phyloP scores from a whole-genome alignment of 805 yeast species.

The Metschnikowia sp. region DNA sequence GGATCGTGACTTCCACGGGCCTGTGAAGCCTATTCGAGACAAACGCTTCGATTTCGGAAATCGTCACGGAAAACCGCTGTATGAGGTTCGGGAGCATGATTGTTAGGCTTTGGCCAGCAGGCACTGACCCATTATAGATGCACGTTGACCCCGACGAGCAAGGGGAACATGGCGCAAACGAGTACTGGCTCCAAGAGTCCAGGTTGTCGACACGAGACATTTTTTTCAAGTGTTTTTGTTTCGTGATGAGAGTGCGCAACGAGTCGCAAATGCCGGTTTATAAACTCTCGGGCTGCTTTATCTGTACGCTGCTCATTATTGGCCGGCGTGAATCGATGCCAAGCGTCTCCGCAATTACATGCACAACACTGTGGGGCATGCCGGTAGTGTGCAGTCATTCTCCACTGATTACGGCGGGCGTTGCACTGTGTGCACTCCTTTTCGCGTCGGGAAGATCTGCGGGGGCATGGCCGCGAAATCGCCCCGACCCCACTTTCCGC shows the following conservation, averaged over 20 bases:
- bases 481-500: too few relatives aligned
- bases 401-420: too few relatives aligned
- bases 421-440: too few relatives aligned
- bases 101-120: background rate
- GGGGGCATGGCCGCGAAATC: too few relatives aligned
- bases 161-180: conserved; percentile 17
- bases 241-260: background rate
- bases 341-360: too few relatives aligned
- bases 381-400: too few relatives aligned
- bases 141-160: conserved; percentile 8
- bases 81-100: conserved; percentile 14
- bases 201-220: background rate
- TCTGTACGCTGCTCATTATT: too few relatives aligned
- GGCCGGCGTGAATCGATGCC: too few relatives aligned
- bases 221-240: background rate
- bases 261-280: too few relatives aligned
- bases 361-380: too few relatives aligned
- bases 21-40: background rate
- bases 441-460: too few relatives aligned
- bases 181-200: conserved; percentile 4
- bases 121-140: background rate
- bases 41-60: conserved; percentile 9
- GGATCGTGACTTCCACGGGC: conserved; percentile 1
- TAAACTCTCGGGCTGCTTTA: too few relatives aligned
- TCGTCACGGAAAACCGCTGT: conserved; percentile 6